Evolutionary conservation across 2,329 filamentous ascomycete genomes (phyloP).

Genomic region (Leptographium procerum): DNA sequence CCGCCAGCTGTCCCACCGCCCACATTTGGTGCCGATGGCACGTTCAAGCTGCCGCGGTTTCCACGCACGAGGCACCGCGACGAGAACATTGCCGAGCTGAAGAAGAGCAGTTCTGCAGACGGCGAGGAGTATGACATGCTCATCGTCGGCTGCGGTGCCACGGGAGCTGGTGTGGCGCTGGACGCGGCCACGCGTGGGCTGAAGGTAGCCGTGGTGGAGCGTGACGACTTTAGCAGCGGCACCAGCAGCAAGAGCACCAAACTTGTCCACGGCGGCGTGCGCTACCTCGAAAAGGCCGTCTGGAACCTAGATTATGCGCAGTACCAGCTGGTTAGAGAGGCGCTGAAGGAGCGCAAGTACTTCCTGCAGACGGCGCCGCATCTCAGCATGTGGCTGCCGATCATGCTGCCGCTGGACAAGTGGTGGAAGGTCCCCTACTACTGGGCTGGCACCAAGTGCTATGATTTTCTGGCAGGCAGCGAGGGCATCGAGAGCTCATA

Average conservation of each 20-base stretch:
- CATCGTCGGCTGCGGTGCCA: slow-evolving; percentile 69
- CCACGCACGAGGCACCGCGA: slow-evolving; percentile 49
- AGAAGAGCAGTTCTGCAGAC: slow-evolving; percentile 28
- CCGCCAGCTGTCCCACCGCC: slow-evolving; percentile 59
- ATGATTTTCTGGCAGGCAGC: slow-evolving; percentile 69
- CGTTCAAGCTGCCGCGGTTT: slow-evolving; percentile 55
- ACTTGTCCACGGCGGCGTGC: slow-evolving; percentile 73
- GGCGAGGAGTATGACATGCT: slow-evolving; percentile 60
- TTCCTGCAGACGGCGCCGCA: slow-evolving; percentile 77
- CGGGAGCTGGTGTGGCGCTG: slow-evolving; percentile 68
- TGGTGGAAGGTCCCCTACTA: slow-evolving; percentile 77
- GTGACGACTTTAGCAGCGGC: slow-evolving; percentile 72
- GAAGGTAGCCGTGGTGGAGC: slow-evolving; percentile 70
- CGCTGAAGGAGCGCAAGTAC: slow-evolving; percentile 70
- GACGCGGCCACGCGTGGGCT: slow-evolving; percentile 70
- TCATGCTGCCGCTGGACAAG: slow-evolving; percentile 70
- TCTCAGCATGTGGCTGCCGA: slow-evolving; percentile 69
- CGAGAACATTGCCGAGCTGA: slow-evolving; percentile 53
- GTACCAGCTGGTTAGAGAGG: slow-evolving; percentile 70
- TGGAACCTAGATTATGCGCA: slow-evolving; percentile 79
- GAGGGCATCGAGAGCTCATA: slow-evolving; percentile 79
- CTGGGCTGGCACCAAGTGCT: slow-evolving; percentile 62
- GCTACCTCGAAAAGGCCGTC: slow-evolving; percentile 77
- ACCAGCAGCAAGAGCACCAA: slow-evolving; percentile 84
- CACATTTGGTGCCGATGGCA: slow-evolving; percentile 55